Base-by-base conservation (phyloP, 345 rosid species). In the Camelina neglecta region DNA sequence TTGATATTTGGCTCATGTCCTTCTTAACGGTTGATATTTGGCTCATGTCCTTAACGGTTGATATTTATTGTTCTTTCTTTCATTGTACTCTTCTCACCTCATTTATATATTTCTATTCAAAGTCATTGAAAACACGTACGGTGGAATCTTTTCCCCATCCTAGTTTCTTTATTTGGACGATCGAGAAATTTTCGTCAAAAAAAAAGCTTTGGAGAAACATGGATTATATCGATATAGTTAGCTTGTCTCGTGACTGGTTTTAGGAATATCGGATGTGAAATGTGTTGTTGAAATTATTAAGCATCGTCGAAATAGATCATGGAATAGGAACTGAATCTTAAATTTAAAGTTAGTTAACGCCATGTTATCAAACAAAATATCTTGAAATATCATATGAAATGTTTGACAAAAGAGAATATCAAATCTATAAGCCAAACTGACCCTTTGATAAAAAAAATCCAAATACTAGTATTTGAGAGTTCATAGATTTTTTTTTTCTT, bases 61-160 rank as follows among this genome's bases (percentile, higher is more conserved):
- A 66, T 66, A 72, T 78, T 60, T 69, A 23, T 42, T 38, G 11
- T 62, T 69, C 41, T 55, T 55, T 45, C 42, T 69, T 21, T 39
- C 47, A 1, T 75, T 75, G 63, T 45, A 60, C 48, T 47, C 36
- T 72, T 50, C 61, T 60, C 45, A 51, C 11, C 26, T 35, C 11
- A 3, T 39, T 49, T 55, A 16, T 47, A 71, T 50, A 35, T 35
- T 35, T 65, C 50, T 77, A 72, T 59, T 77, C 49, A 64, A 31
- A 18, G 42, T 47, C 60, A 70, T 55, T 70, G 56, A 69, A 8
- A 54, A n/a, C 45, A 63, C 20, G 74, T 69, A 70, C 66, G 53
- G 24, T 76, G 71, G 75, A 76, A 70, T 76, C 59, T 75, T 5
- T 5, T 1, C 60, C 31, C 11, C 16, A 2, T 74, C 76, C 33